Conservation (phyloP, 1,139 yeast species). For the Arxiozyma bovina region DNA sequence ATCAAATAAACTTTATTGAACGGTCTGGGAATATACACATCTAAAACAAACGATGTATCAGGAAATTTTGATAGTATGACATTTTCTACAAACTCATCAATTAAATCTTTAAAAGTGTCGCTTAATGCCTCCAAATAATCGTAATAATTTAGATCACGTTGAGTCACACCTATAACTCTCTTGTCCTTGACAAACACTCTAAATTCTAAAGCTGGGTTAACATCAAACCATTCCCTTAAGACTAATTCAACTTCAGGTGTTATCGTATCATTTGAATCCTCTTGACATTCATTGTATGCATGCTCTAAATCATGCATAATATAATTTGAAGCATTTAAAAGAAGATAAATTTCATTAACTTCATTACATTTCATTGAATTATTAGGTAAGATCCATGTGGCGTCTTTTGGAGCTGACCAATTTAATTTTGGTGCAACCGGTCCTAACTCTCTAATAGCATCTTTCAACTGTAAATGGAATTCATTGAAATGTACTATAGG, state of each 20-base stretch:
- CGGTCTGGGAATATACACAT: constrained; percentile 75
- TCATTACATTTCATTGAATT: constrained; percentile 63
- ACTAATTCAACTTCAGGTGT: constrained; percentile 49
- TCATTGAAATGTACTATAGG: constrained; percentile 47
- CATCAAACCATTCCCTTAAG: constrained; percentile 63
- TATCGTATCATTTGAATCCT: constrained; percentile 11
- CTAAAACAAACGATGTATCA: constrained; percentile 55
- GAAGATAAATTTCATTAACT: constrained; percentile 65
- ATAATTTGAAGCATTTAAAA: constrained; percentile 81
- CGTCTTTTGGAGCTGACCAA: constrained; percentile 96
- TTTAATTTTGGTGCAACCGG: constrained; percentile 79
- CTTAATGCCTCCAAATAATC: constrained; percentile 49
- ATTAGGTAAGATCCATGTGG: constrained; percentile 81
- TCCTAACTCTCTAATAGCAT: constrained; percentile 41
- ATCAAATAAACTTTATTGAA: constrained; percentile 55
- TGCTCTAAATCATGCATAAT: constrained; percentile 73
- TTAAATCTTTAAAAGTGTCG: constrained; percentile 39
- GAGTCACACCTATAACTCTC: constrained; percentile 63
- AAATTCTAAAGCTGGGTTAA: constrained; percentile 87
- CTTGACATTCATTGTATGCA: constrained; percentile 45
- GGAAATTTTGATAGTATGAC: constrained; percentile 44
- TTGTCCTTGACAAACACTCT: constrained; percentile 67
- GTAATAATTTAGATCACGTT: constrained; percentile 78
- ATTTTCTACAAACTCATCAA: constrained; percentile 48
- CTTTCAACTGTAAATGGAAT: constrained; percentile 46